Base-by-base conservation (phyloP, 139 green algal species). In the Yamagishiella unicocca region DNA sequence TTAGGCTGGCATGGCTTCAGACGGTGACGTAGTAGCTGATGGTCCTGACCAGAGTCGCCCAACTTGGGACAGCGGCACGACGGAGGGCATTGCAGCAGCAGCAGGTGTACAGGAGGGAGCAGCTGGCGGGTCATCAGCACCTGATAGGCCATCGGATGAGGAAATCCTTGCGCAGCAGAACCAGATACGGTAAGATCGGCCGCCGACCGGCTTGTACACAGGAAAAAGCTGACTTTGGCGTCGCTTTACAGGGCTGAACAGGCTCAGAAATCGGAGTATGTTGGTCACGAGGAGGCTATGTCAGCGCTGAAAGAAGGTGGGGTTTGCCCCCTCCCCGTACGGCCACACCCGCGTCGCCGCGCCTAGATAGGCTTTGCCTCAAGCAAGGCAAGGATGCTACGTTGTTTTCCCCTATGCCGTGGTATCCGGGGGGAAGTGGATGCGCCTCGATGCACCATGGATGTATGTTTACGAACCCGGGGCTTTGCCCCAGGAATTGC, bases 281-380 rank as follows among this genome's bases (percentile, higher is more conserved):
- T 96, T 6, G 94, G 92, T 0, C 85, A 93, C 27, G 50, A 89
- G 31, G 92, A 95, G 85, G 37, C 68, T 1, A 78, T 95, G 33
- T 67, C 80, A 4, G 62, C 74, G 1, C 68, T 96, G 1, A 92
- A 90, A 81, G 40, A 76, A 91, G 91, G 93, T 94, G 25, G 43
- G 77, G 10, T n/a, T n/a, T n/a, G n/a, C n/a, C n/a, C n/a, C n/a
- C n/a, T n/a, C n/a, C n/a, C n/a, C n/a, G n/a, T n/a, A n/a, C n/a
- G n/a, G n/a, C n/a, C n/a, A n/a, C n/a, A n/a, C n/a, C n/a, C n/a
- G n/a, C n/a, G n/a, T n/a, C n/a, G n/a, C n/a, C n/a, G n/a, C n/a
- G n/a, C n/a, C n/a, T n/a, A n/a, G n/a, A n/a, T n/a, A n/a, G n/a
- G n/a, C n/a, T n/a, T n/a, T n/a, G n/a, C n/a, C n/a, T n/a, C n/a